phyloP scores from a whole-genome alignment of 441 rosid species.

The Populus hybrid region DNA sequence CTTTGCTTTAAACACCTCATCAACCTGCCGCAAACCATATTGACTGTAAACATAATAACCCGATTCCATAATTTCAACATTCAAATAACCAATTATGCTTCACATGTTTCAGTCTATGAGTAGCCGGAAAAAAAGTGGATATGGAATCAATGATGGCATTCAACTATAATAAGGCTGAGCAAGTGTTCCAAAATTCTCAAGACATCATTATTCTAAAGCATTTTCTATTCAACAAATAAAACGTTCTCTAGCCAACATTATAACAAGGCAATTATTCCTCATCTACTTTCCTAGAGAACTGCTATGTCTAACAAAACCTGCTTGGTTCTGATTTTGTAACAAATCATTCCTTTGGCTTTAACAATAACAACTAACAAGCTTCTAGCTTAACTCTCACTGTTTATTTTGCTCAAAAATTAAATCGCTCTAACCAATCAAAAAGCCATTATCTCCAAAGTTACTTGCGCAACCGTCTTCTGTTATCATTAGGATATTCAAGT shows the following conservation, averaged over 20 bases:
- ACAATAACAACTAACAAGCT: not conserved
- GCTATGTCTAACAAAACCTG: not conserved
- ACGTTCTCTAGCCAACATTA: not conserved
- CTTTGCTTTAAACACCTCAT: not conserved
- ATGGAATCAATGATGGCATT: not conserved
- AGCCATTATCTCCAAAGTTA: constrained; percentile 1
- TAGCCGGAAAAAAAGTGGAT: not conserved
- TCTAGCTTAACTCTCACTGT: not conserved
- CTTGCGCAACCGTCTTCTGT: not conserved
- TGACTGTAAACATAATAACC: not conserved
- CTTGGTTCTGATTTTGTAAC: not conserved
- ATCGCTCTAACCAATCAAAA: not conserved
- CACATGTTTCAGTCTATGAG: not conserved
- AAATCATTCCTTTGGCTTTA: not conserved
- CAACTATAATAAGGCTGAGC: not conserved
- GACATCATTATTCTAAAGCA: not conserved
- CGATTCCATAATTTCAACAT: not conserved
- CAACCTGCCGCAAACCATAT: not conserved
- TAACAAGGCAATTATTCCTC: not conserved
- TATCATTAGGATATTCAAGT: not conserved
- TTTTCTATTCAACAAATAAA: not conserved
- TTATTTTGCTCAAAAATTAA: not conserved
- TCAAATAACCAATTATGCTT: not conserved
- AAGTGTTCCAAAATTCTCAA: not conserved
- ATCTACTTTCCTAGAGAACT: not conserved